phyloP scores from a whole-genome alignment of 805 yeast species.

The Nakazawaea populi region DNA sequence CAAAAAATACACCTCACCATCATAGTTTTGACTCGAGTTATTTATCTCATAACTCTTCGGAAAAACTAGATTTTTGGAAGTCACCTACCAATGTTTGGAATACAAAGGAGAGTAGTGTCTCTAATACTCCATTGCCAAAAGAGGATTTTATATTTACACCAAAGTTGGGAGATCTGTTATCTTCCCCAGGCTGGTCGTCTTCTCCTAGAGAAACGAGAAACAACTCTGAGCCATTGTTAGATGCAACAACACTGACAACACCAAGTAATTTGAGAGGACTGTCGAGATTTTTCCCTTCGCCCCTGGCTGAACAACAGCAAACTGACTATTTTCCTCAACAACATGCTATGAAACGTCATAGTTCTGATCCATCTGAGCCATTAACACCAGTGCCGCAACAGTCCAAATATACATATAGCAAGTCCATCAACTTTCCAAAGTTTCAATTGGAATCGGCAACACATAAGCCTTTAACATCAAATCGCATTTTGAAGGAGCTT shows the following conservation, averaged over 20 bases:
- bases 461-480: too few relatives aligned
- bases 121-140: neutral
- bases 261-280: constrained; percentile 18
- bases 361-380: constrained; percentile 3
- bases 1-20: neutral
- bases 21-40: constrained; percentile 10
- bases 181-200: constrained; percentile 6
- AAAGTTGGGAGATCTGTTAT: neutral
- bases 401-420: too few relatives aligned
- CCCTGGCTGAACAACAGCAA: constrained; percentile 19
- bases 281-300: constrained; percentile 31
- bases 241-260: constrained; percentile 10
- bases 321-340: constrained; percentile 11
- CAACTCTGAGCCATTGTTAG: neutral
- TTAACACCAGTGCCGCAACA: neutral
- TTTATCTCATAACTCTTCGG: constrained; percentile 2
- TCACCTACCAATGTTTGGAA: constrained; percentile 7
- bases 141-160: constrained; percentile 2
- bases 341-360: neutral
- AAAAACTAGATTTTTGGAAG: constrained; percentile 2
- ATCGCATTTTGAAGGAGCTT: too few relatives aligned
- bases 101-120: constrained; percentile 5
- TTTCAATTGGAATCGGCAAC: neutral
- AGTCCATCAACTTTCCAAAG: neutral
- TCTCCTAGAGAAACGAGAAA: neutral